phyloP scores from a whole-genome alignment of 2,329 filamentous ascomycete genomes.

The Colletotrichum tabaci region DNA sequence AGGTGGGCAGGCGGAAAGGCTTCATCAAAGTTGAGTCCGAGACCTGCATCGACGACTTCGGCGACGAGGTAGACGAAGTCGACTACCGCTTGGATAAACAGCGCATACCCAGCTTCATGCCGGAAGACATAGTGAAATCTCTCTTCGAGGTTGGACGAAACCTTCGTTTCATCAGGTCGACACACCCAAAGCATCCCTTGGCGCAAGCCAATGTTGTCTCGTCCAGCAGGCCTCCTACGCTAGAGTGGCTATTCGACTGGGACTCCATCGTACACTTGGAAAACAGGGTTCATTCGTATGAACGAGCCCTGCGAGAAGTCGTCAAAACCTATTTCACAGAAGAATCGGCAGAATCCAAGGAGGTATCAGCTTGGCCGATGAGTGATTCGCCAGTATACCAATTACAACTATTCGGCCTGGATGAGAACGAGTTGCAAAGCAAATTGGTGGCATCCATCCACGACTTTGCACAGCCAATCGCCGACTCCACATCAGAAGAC shows the following conservation, averaged over 20 bases:
- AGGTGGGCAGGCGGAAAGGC: constrained; percentile 62
- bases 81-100: constrained; percentile 76
- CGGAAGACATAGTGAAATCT: constrained; percentile 75
- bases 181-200: constrained; percentile 81
- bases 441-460: constrained; percentile 67
- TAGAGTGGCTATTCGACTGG: constrained; percentile 83
- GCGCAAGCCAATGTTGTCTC: constrained; percentile 65
- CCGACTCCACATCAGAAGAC: constrained; percentile 45
- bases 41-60: constrained; percentile 71
- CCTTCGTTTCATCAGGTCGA: constrained; percentile 78
- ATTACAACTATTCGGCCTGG: constrained; percentile 65
- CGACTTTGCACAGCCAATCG: constrained; percentile 56
- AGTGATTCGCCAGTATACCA: constrained; percentile 41
- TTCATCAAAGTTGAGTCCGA: constrained; percentile 74
- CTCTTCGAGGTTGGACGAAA: constrained; percentile 88
- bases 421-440: constrained; percentile 62
- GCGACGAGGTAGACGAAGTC: constrained; percentile 68
- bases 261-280: constrained; percentile 76
- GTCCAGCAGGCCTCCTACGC: constrained; percentile 66
- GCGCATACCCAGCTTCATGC: constrained; percentile 80
- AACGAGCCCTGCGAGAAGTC: constrained; percentile 56
- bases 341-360: neutral
- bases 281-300: constrained; percentile 68
- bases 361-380: neutral
- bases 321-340: constrained; percentile 45